Conservation (phyloP, 2,329 filamentous ascomycete genomes). For the Fusarium sp. region DNA sequence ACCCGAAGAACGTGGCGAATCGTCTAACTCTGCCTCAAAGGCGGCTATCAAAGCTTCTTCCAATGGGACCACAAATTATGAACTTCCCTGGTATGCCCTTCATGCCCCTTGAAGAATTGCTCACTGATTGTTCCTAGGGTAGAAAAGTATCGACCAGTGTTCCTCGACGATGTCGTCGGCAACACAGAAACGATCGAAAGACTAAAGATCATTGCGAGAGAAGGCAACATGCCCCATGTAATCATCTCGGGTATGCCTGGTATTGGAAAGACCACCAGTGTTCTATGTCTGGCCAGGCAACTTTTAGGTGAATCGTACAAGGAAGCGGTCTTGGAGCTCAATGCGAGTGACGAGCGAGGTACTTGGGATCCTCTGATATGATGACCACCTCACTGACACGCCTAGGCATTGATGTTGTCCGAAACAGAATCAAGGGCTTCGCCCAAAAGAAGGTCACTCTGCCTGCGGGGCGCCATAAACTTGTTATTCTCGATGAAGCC, state of each 20-base stretch:
- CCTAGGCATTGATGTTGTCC: constrained; percentile 91
- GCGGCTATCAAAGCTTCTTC: constrained; percentile 61
- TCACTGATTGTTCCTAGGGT: constrained; percentile 70
- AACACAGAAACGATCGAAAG: constrained; percentile 98
- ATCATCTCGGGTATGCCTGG: constrained; percentile 99
- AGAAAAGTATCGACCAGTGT: constrained; percentile 95
- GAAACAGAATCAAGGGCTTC: constrained; percentile 97
- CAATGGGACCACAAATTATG: constrained; percentile 68
- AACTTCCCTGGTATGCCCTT: constrained; percentile 76
- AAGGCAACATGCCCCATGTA: constrained; percentile 99
- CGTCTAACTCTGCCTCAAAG: constrained; percentile 67
- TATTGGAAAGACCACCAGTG: constrained; percentile 97
- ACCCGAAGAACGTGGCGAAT: constrained; percentile 65
- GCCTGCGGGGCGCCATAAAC: constrained; percentile 88
- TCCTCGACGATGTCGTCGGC: constrained; percentile 95
- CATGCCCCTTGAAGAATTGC: background rate
- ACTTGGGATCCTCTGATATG: background rate
- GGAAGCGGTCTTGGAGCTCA: constrained; percentile 95
- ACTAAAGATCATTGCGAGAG: constrained; percentile 96
- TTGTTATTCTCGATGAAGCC: constrained; percentile 97
- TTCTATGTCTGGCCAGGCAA: constrained; percentile 91
- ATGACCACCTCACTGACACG: background rate
- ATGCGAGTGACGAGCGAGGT: constrained; percentile 95
- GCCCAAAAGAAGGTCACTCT: constrained; percentile 99
- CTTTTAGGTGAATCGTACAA: constrained; percentile 94